A percentile compares a stretch with the other conserved stretches of the same genome.
Evolutionary conservation across 805 yeast genomes (phyloP).

Genomic region (Candida quercuum): DNA sequence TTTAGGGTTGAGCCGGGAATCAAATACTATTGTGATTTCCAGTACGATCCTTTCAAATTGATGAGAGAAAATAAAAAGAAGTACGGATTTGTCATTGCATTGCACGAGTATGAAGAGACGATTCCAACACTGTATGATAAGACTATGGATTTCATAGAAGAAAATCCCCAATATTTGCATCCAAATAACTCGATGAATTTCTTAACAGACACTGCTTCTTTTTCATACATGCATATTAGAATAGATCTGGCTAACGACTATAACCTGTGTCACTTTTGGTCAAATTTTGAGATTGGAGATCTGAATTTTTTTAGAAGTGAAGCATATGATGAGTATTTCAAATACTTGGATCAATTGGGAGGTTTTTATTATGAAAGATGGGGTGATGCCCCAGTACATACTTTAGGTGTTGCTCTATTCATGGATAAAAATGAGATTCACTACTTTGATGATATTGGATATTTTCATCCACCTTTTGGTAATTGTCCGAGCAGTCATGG

Average conservation of each 20-base stretch:
- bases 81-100: conserved; percentile 82
- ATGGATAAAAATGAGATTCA: conserved; percentile 57
- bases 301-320: conserved; percentile 66
- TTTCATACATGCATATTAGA: conserved; percentile 28
- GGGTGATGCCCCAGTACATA: conserved; percentile 95
- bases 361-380: conserved; percentile 86
- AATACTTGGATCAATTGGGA: conserved; percentile 57
- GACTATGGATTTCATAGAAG: conserved; percentile 53
- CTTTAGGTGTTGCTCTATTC: conserved; percentile 59
- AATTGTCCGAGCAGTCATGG: conserved; percentile 54
- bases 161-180: conserved; percentile 58
- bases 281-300: conserved; percentile 76
- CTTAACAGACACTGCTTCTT: conserved; percentile 43
- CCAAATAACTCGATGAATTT: conserved; percentile 56
- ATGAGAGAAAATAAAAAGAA: conserved; percentile 72
- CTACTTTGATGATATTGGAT: conserved; percentile 81
- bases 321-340: conserved; percentile 56
- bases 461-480: conserved; percentile 64
- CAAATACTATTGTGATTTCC: conserved; percentile 81
- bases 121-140: conserved; percentile 81
- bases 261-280: conserved; percentile 84
- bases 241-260: conserved; percentile 44
- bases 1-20: conserved; percentile 96
- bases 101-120: conserved; percentile 79
- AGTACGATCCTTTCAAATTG: conserved; percentile 80